Conservation (phyloP, 768 basidiomycete species). For the Paxillus involutus region DNA sequence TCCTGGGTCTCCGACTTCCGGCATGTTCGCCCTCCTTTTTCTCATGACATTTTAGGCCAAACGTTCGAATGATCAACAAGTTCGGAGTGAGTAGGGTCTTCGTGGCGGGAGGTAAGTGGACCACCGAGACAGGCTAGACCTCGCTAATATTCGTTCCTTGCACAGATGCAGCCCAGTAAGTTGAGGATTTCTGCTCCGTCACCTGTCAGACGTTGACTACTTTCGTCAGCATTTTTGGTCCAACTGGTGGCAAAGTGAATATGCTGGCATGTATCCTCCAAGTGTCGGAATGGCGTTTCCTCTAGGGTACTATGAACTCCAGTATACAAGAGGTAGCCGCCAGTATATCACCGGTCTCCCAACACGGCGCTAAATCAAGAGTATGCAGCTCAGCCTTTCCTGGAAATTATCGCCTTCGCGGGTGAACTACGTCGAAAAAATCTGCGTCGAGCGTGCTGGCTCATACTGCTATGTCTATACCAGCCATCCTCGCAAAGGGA, state of each 20-base stretch:
- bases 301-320: conserved; percentile 13
- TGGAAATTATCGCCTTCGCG: conserved; percentile 19
- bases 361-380: not conserved
- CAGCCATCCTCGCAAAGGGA: conserved; percentile 39
- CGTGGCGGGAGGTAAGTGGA: conserved; percentile 13
- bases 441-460: conserved; percentile 26
- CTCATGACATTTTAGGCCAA: not conserved
- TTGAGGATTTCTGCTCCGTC: not conserved
- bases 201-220: not conserved
- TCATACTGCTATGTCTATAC: conserved; percentile 43
- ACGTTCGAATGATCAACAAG: conserved; percentile 10
- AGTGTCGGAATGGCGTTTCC: not conserved
- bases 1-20: no score
- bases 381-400: conserved; percentile 27
- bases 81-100: conserved; percentile 13
- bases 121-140: not conserved
- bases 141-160: not conserved
- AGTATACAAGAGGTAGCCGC: conserved; percentile 18
- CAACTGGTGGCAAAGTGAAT: conserved; percentile 12
- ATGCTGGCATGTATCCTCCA: not conserved
- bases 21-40: no score
- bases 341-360: not conserved
- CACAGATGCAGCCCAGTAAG: conserved; percentile 12
- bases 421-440: conserved; percentile 5
- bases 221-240: conserved; percentile 4